These are phyloP conservation scores for Helianthus tuberosus DNA, from an alignment of 129 eudicot genomes.

Conservation along the genomic window DNA sequence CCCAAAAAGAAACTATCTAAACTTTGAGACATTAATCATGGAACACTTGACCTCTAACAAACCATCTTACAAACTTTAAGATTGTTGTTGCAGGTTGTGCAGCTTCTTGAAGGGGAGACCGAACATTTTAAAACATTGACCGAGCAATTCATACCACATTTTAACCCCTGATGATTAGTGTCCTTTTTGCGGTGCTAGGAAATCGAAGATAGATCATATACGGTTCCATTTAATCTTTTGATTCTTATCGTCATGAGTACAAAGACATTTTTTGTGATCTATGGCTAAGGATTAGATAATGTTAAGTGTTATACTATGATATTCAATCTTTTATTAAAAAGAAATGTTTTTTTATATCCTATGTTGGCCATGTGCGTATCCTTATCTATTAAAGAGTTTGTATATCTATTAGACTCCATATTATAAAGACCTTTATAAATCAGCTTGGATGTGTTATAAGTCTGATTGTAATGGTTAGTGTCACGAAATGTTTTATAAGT, in stretches of 20 bases:
- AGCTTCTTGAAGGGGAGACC: slow-evolving; percentile 71
- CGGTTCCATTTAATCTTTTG: background rate
- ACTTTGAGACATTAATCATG: background rate
- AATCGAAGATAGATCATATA: background rate
- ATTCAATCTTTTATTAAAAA: background rate
- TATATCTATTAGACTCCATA: background rate
- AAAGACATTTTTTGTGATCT: slow-evolving; percentile 6
- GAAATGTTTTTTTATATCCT: background rate
- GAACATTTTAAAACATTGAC: slow-evolving; percentile 56
- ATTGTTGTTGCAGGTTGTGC: slow-evolving; percentile 53
- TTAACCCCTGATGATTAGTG: slow-evolving; percentile 23
- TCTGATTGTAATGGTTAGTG: no score
- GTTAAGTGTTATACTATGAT: background rate
- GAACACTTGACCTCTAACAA: background rate
- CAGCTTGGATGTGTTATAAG: no score
- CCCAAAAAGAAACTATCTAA: background rate
- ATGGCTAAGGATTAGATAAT: background rate
- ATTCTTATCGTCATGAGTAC: background rate
- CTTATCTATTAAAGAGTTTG: background rate
- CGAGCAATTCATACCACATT: slow-evolving; percentile 78
- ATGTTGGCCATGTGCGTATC: background rate
- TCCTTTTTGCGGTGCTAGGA: background rate
- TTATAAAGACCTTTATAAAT: background rate
- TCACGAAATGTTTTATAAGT: background rate
- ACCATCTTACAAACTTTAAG: background rate